Evolutionary conservation across 495 filamentous ascomycete genomes (phyloP), one percentile per base, ranked within the genome.

Genomic region (Lasiosphaeris hirsuta): DNA sequence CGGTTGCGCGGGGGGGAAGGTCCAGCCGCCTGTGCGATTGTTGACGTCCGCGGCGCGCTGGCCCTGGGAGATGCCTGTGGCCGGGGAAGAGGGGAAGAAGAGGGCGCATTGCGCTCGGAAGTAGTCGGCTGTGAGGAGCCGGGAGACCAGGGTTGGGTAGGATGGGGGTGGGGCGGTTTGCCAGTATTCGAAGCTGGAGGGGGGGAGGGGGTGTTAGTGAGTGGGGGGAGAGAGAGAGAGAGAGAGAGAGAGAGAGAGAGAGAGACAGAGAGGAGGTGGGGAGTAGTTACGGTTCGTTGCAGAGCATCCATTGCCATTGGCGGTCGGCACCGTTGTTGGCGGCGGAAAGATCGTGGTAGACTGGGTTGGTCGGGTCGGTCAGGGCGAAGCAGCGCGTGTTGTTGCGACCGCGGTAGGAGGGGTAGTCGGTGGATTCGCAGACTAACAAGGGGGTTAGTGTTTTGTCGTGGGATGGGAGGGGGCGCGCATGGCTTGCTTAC

Each of bases 301-400:
- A 86, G 38, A 84, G 70, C 65, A 87, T 74, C 83, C 82, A 87
- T 57, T 75, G 67, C 85, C 84, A 89, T 57, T 87, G 85, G 11
- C 82, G 71, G 68, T 87, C 66, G 43, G 51, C 72, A 42, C 59
- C 58, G 66, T 87, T 87, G 66, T 87, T 87, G 58, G 51, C 51
- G 0, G 81, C 75, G 1, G 74, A 69, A 13, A 72, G 63, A 58
- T 89, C 84, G 34, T 80, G 79, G 69, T 78, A 89, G 10, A 82
- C 59, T 13, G 78, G 74, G 65, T 78, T 86, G 45, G 73, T 0
- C 7, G 9, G 9, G 10, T 50, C 14, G 44, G 59, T 47, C 1
- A 34, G 45, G 14, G 14, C 36, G 3, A 1, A 30, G 23, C 23
- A 30, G 23, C 23, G 23, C 23, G 23, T 30, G 23, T 30, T 30